A percentile compares a stretch with the other conserved stretches of the same genome.
phyloP scores from a whole-genome alignment of 2,329 filamentous ascomycete genomes.

The Colletotrichum limetticola region DNA sequence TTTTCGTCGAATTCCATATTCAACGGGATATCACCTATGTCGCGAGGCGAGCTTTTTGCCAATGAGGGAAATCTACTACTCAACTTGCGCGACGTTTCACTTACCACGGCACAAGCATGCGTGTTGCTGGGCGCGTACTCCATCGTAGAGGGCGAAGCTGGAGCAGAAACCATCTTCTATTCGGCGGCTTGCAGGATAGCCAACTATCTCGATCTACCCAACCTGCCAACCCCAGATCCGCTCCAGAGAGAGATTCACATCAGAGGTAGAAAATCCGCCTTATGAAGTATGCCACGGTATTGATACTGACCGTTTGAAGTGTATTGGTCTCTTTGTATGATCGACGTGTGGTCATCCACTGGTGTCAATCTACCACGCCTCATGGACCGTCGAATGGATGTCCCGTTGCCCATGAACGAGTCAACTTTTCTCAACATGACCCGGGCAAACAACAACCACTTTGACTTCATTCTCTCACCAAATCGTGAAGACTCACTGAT shows the following conservation, averaged over 20 bases:
- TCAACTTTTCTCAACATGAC: conserved; percentile 43
- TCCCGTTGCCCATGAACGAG: conserved; percentile 50
- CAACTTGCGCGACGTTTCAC: conserved; percentile 47
- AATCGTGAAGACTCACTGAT: conserved; percentile 37
- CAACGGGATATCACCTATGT: conserved; percentile 37
- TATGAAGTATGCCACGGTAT: too few species aligned
- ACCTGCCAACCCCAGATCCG: conserved; percentile 39
- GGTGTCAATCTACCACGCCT: conserved; percentile 38
- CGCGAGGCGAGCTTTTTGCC: conserved; percentile 39
- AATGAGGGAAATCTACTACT: conserved; percentile 41
- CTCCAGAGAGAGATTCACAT: conserved; percentile 50
- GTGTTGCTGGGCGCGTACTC: conserved; percentile 48
- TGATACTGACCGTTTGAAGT: conserved; percentile 19
- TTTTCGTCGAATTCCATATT: conserved; percentile 39
- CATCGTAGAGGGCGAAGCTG: conserved; percentile 47
- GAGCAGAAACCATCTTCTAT: conserved; percentile 51
- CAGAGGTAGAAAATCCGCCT: conserved; percentile 36
- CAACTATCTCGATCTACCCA: conserved; percentile 48
- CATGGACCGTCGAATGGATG: conserved; percentile 37
- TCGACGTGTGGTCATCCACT: conserved; percentile 39
- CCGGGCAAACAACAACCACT: conserved; percentile 36
- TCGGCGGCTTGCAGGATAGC: conserved; percentile 49
- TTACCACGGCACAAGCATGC: conserved; percentile 51
- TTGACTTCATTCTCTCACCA: conserved; percentile 36
- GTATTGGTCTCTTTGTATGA: conserved; percentile 40